Evolutionary conservation across 2,329 filamentous ascomycete species (phyloP).

Genomic region (Lomentospora prolificans): DNA sequence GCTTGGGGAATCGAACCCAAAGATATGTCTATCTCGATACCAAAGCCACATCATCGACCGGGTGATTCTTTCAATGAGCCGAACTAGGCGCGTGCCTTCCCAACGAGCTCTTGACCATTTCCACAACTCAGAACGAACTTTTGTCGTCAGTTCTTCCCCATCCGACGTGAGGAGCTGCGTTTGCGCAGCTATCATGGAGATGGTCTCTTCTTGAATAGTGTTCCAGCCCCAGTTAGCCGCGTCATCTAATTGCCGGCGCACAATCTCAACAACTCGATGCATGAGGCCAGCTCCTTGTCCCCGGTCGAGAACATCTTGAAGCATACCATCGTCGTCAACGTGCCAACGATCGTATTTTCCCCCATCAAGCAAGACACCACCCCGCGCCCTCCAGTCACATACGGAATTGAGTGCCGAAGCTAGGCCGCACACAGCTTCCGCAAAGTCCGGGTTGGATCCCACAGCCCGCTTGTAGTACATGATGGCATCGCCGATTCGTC

Average conservation of each 20-base stretch:
- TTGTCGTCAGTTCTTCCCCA: constrained; percentile 22
- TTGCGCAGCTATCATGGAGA: constrained; percentile 40
- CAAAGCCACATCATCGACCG: constrained; percentile 69
- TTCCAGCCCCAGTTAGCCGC: constrained; percentile 79
- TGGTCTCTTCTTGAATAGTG: constrained; percentile 45
- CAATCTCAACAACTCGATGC: constrained; percentile 82
- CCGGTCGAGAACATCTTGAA: constrained; percentile 59
- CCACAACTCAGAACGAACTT: constrained; percentile 30
- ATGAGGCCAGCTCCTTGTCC: constrained; percentile 68
- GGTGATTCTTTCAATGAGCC: constrained; percentile 77
- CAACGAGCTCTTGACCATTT: constrained; percentile 67
- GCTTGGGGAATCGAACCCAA: constrained; percentile 42
- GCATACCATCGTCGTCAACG: constrained; percentile 73
- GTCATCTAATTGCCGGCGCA: constrained; percentile 76
- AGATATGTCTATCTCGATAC: constrained; percentile 75
- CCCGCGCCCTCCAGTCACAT: constrained; percentile 85
- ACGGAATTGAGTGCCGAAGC: constrained; percentile 94
- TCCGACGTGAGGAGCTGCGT: constrained; percentile 30
- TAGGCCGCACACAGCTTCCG: constrained; percentile 91
- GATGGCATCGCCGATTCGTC: constrained; percentile 85
- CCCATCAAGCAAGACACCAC: constrained; percentile 66
- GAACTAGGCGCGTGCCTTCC: constrained; percentile 79
- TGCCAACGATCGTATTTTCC: constrained; percentile 85
- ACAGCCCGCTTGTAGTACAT: constrained; percentile 86
- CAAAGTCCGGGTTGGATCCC: constrained; percentile 84